Evolutionary conservation across 305 asterid genomes (phyloP).

Genomic region (Andrographis paniculata): DNA sequence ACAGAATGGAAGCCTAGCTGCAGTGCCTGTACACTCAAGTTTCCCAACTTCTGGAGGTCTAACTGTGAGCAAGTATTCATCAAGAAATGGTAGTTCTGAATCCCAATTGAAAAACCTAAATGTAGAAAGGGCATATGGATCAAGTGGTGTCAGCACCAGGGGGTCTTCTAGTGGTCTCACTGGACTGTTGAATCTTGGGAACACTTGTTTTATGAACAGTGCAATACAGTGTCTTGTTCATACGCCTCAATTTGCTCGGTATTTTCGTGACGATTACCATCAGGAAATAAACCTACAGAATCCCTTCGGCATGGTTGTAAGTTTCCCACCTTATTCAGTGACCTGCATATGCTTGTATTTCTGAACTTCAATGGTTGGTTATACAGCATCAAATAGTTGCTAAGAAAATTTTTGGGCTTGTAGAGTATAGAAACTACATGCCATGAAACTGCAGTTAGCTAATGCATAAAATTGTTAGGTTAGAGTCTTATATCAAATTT

Average conservation of each 20-base stretch:
- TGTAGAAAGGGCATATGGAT: constrained; percentile 56
- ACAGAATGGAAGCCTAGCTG: constrained; percentile 46
- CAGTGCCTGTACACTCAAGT: constrained; percentile 46
- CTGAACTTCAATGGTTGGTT: neutral
- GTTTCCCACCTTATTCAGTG: constrained; percentile 40
- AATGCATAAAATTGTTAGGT: constrained; percentile 8
- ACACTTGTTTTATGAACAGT: constrained; percentile 98
- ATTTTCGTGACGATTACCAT: constrained; percentile 94
- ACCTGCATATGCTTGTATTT: neutral
- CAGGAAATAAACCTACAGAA: constrained; percentile 90
- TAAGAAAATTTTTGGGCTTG: too few species aligned
- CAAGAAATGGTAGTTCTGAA: constrained; percentile 72
- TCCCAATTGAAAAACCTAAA: constrained; percentile 42
- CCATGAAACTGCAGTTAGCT: constrained; percentile 9
- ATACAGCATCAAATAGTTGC: too few species aligned
- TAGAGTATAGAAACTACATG: too few species aligned
- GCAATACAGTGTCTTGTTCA: constrained; percentile 99
- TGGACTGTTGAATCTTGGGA: constrained; percentile 94
- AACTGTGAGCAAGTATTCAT: constrained; percentile 55
- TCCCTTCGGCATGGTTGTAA: constrained; percentile 99
- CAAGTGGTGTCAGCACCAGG: constrained; percentile 85
- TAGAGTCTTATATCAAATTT: too few species aligned
- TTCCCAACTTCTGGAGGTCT: constrained; percentile 56
- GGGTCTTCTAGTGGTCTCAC: constrained; percentile 92
- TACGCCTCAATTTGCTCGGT: constrained; percentile 90